These are phyloP conservation scores for Phalaenopsis equestris DNA, from an alignment of 106 monocot species.

Conservation along the genomic window DNA sequence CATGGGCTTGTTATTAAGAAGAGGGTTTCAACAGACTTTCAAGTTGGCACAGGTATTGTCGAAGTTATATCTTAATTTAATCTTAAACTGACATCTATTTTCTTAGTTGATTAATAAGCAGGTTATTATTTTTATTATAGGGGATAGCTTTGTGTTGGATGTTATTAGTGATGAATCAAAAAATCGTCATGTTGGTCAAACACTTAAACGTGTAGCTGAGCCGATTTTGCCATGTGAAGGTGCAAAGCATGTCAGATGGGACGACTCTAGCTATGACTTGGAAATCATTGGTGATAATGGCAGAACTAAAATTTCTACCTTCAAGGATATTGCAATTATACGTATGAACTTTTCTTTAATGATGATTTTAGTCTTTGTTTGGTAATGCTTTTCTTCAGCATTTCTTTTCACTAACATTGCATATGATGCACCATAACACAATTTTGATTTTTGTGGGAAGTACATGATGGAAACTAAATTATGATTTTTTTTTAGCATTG, in stretches of 20 bases:
- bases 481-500: neutral
- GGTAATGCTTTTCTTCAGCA: neutral
- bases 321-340: slow-evolving; percentile 25
- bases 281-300: slow-evolving; percentile 17
- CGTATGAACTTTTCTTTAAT: slow-evolving; percentile 35
- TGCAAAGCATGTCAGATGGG: slow-evolving; percentile 29
- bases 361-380: slow-evolving; percentile 4
- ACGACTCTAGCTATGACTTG: slow-evolving; percentile 10
- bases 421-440: neutral
- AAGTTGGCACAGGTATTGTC: slow-evolving; percentile 28
- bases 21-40: slow-evolving; percentile 18
- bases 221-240: slow-evolving; percentile 28
- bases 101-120: neutral
- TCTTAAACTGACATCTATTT: neutral
- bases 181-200: slow-evolving; percentile 33
- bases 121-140: slow-evolving; percentile 23
- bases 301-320: slow-evolving; percentile 11
- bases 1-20: slow-evolving; percentile 22
- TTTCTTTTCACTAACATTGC: neutral
- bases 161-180: slow-evolving; percentile 39
- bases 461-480: neutral
- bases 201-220: slow-evolving; percentile 40
- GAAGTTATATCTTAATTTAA: neutral
- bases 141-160: slow-evolving; percentile 45
- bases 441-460: neutral